phyloP scores from a whole-genome alignment of 495 filamentous ascomycete genomes.

The Chaetomidium leptoderma region DNA sequence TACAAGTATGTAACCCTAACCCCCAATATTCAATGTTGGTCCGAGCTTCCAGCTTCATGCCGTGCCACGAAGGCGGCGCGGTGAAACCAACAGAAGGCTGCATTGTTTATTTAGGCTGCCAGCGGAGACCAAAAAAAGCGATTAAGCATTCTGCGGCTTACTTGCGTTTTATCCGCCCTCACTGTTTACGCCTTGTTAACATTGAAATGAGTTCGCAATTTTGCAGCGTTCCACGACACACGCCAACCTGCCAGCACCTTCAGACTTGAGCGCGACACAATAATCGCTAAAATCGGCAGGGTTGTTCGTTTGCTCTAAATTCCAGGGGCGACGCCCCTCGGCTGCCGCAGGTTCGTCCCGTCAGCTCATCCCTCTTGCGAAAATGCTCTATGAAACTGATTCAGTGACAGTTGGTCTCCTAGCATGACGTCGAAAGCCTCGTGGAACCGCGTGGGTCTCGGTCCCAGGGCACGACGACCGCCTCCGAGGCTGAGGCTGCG shows the following conservation, averaged over 20 bases:
- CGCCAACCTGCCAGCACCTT: neutral
- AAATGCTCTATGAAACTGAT: neutral
- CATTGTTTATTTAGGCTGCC: too few relatives aligned
- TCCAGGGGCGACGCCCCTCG: neutral
- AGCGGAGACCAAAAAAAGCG: too few relatives aligned
- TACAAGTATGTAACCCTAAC: slow-evolving; percentile 4
- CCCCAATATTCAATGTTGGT: neutral
- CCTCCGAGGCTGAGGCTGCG: neutral
- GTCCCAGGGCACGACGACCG: neutral
- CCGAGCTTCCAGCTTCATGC: neutral
- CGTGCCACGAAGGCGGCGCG: neutral
- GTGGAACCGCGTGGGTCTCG: slow-evolving; percentile 5
- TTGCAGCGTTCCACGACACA: neutral
- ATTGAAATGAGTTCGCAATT: neutral
- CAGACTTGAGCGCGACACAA: neutral
- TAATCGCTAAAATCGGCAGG: too few relatives aligned
- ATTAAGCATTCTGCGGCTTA: too few relatives aligned
- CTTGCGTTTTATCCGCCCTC: too few relatives aligned
- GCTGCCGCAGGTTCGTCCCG: neutral
- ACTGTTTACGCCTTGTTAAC: too few relatives aligned
- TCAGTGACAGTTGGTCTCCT: neutral
- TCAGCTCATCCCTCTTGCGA: neutral
- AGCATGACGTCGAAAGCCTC: neutral
- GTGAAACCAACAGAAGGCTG: slow-evolving; percentile 1
- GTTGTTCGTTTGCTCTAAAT: neutral